Evolutionary conservation across 2,329 filamentous ascomycete genomes (phyloP).

Genomic region (Kalmusia sp.): DNA sequence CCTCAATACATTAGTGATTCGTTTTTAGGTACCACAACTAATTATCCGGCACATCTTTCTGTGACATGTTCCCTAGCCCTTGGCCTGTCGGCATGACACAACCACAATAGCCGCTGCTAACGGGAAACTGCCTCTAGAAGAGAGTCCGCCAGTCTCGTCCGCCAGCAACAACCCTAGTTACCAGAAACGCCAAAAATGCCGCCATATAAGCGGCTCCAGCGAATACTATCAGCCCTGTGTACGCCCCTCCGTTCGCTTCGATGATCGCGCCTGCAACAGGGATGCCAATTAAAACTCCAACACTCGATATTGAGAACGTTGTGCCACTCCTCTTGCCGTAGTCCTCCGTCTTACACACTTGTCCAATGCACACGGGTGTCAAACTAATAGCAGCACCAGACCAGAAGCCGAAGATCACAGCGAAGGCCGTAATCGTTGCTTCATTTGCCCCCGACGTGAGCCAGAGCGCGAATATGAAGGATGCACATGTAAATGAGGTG

Average conservation of each 20-base stretch:
- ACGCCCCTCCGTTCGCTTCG: constrained; percentile 20
- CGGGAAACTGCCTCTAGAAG: too few species aligned
- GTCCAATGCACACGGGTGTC: constrained; percentile 68
- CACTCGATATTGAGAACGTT: constrained; percentile 64
- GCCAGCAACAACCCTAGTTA: constrained; percentile 22
- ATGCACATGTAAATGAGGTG: constrained; percentile 51
- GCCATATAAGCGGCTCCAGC: constrained; percentile 25
- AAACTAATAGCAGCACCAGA: constrained; percentile 71
- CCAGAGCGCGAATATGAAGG: constrained; percentile 63
- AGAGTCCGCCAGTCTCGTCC: constrained; percentile 14
- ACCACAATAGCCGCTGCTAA: too few species aligned
- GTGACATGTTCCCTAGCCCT: too few species aligned
- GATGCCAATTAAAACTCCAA: constrained; percentile 70
- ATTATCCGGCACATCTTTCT: too few species aligned
- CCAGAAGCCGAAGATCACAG: constrained; percentile 71
- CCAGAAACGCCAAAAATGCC: constrained; percentile 20
- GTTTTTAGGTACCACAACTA: too few species aligned
- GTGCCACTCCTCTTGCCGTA: constrained; percentile 72
- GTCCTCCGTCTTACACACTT: constrained; percentile 72
- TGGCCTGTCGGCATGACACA: too few species aligned
- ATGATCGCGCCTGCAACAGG: constrained; percentile 66
- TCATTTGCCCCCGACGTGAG: constrained; percentile 57
- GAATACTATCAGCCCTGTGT: constrained; percentile 27
- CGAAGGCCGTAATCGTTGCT: constrained; percentile 66
- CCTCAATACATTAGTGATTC: too few species aligned